These are phyloP conservation scores for Pyrenophora teres DNA, from an alignment of 2,329 filamentous ascomycete genomes.

Conservation along the genomic window DNA sequence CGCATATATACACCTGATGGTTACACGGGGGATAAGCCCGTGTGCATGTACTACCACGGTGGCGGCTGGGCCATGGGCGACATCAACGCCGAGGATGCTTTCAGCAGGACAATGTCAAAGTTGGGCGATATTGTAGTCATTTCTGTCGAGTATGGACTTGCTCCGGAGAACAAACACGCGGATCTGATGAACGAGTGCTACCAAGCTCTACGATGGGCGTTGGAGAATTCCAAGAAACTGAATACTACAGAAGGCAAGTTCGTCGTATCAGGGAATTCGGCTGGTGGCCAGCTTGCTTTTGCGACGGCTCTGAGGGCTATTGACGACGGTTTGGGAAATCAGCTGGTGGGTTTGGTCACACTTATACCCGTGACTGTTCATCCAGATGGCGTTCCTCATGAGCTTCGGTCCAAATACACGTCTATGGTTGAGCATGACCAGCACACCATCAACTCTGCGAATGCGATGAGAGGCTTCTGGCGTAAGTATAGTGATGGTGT, in stretches of 20 bases:
- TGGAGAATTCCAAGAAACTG: slow-evolving; percentile 31
- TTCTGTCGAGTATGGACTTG: slow-evolving; percentile 45
- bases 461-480: slow-evolving; percentile 45
- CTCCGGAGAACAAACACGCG: slow-evolving; percentile 42
- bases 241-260: slow-evolving; percentile 36
- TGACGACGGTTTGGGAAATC: slow-evolving; percentile 41
- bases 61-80: slow-evolving; percentile 48
- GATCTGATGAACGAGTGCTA: slow-evolving; percentile 44
- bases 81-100: slow-evolving; percentile 40
- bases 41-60: slow-evolving; percentile 45
- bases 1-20: slow-evolving; percentile 44
- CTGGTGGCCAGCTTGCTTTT: slow-evolving; percentile 48
- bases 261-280: slow-evolving; percentile 46
- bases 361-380: slow-evolving; percentile 47
- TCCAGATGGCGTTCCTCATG: slow-evolving; percentile 44
- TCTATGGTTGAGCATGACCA: slow-evolving; percentile 46
- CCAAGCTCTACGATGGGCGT: slow-evolving; percentile 40
- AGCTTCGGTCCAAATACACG: slow-evolving; percentile 42
- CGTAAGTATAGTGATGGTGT: slow-evolving; percentile 6
- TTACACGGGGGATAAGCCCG: slow-evolving; percentile 37
- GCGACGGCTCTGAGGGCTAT: slow-evolving; percentile 46
- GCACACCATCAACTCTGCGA: slow-evolving; percentile 44
- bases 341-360: slow-evolving; percentile 47
- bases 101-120: slow-evolving; percentile 33
- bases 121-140: slow-evolving; percentile 36